Base-by-base conservation (phyloP, 2,329 filamentous ascomycete genomes). In the Diplodia corticola region DNA sequence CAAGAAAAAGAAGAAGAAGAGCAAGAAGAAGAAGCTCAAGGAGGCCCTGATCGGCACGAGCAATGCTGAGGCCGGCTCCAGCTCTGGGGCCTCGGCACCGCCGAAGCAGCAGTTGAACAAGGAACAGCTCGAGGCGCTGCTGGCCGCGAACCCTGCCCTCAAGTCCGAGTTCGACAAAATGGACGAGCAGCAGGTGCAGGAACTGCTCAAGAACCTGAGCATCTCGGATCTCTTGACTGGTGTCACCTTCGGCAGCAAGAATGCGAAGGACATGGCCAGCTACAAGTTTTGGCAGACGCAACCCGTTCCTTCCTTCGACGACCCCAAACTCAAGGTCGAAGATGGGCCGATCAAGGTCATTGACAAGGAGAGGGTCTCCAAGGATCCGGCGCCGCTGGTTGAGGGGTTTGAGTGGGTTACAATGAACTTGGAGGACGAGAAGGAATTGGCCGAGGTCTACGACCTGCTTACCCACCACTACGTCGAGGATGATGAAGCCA, bases 281-380 rank as follows among this genome's bases (percentile, higher is more conserved):
- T 97, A 98, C 85, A 97, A 96, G 80, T 99, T 99, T 82, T 99
- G 95, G 95, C 89, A 92, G 78, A 99, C 95, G 54, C 95, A 99
- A 79, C 95, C 95, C 0, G 95, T 99, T 67, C 91, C 91, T 60
- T 89, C 89, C 74, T 97, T 98, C 74, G 80, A 83, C 55, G 81
- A 85, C 61, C 74, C 77, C 44, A 75, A 84, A 69, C 75, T 80
- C 44, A 73, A 88, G 57, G 83, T 88, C 69, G 93, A 98, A 73
- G 64, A 66, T 49, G 95, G 95, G 0, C 92, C 93, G 0, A 91
- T 99, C 76, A 91, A 89, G 80, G 81, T 89, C 20, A 91, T 94
- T 73, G 89, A 90, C 67, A 85, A 91, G 17, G 92, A 93, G 37
- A 85, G 91, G 68, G 89, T 98, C 20, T 84, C 91, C 63, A 92